phyloP scores from a whole-genome alignment of 169 alveolate genomes.

The Cryptosporidium parvum region DNA sequence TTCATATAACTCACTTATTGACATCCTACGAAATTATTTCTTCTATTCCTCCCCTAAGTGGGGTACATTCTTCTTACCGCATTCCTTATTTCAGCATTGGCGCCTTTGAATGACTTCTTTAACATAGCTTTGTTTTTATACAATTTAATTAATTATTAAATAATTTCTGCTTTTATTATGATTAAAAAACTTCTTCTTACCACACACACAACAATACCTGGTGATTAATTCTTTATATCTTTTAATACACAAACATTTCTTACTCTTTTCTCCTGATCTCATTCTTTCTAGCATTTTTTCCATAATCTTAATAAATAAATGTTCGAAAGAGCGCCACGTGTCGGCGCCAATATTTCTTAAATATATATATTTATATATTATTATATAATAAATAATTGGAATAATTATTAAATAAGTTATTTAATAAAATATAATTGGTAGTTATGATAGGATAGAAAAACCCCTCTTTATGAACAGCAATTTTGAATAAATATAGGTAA shows the following conservation, averaged over 20 bases:
- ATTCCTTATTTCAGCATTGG: background rate
- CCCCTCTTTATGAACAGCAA: background rate
- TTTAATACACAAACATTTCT: background rate
- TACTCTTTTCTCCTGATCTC: background rate
- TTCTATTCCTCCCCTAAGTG: background rate
- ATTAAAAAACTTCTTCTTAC: no score
- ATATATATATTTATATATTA: no score
- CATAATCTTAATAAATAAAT: background rate
- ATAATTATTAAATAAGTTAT: no score
- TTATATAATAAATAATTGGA: no score
- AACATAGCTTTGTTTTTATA: no score
- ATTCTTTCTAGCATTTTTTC: background rate
- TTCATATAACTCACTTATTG: constrained; percentile 3
- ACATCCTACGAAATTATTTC: background rate
- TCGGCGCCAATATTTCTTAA: background rate
- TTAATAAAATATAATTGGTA: background rate
- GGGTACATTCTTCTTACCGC: constrained; percentile 15
- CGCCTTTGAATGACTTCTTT: background rate
- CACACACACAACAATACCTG: background rate
- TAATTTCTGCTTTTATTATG: no score
- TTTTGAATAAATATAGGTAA: background rate
- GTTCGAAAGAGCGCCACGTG: background rate
- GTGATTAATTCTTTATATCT: background rate
- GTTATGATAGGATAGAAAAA: background rate
- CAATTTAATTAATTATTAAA: no score